Evolutionary conservation across 2,329 filamentous ascomycete species (phyloP).

Genomic region (Talaromyces albobiverticillius): DNA sequence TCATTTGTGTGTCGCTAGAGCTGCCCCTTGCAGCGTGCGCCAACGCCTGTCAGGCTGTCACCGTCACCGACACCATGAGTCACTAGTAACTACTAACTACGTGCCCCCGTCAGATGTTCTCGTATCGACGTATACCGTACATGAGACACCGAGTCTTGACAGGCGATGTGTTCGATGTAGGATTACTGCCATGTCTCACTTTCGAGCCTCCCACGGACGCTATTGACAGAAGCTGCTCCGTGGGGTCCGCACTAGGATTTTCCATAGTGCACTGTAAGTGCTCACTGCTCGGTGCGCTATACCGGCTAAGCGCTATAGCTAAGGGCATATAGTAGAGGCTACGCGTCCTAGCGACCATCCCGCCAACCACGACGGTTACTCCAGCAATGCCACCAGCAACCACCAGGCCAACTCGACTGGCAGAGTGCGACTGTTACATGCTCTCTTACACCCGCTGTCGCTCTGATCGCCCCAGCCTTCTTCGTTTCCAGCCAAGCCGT

Average conservation of each 20-base stretch:
- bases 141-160: too few species aligned
- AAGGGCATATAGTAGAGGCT: too few species aligned
- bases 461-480: not conserved
- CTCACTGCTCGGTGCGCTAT: not conserved
- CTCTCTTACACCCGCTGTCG: not conserved
- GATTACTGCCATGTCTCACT: not conserved
- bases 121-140: too few species aligned
- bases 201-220: not conserved
- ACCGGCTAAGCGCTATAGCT: not conserved
- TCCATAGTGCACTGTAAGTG: not conserved
- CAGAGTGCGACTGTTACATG: not conserved
- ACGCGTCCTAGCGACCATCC: not conserved
- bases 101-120: too few species aligned
- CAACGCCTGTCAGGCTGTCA: too few species aligned
- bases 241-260: not conserved
- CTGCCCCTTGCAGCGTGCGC: too few species aligned
- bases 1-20: too few species aligned
- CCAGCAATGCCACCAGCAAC: not conserved
- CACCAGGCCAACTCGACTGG: not conserved
- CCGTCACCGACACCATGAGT: too few species aligned
- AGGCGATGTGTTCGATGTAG: not conserved
- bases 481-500: not conserved
- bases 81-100: too few species aligned
- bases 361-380: constrained; percentile 1
- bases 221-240: not conserved